Evolutionary conservation across 2,329 filamentous ascomycete species (phyloP).

Genomic region (Pezicula neosporulosa): DNA sequence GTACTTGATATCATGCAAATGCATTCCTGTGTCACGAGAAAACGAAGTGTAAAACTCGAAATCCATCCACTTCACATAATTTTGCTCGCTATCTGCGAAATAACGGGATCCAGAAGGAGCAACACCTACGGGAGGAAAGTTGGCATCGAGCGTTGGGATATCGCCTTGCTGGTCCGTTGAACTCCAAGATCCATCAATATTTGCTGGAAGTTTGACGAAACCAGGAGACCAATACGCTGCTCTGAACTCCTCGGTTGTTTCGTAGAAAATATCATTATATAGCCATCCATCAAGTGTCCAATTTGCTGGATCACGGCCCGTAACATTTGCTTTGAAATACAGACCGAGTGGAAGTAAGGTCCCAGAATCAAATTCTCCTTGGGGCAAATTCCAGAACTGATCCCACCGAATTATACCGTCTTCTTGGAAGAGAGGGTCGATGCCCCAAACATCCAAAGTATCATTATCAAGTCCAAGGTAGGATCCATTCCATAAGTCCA

Average conservation of each 20-base stretch:
- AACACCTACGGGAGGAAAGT: slow-evolving; percentile 34
- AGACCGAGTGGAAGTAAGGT: slow-evolving; percentile 44
- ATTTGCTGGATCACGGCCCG: slow-evolving; percentile 43
- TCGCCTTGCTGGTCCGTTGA: slow-evolving; percentile 37
- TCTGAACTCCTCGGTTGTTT: slow-evolving; percentile 43
- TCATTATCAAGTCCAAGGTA: slow-evolving; percentile 36
- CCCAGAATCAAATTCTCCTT: slow-evolving; percentile 6
- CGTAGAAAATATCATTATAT: slow-evolving; percentile 51
- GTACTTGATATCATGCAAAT: slow-evolving; percentile 48
- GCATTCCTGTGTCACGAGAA: slow-evolving; percentile 43
- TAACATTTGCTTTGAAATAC: slow-evolving; percentile 42
- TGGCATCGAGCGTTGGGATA: slow-evolving; percentile 32
- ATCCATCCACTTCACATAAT: slow-evolving; percentile 49
- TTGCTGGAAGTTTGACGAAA: slow-evolving; percentile 44
- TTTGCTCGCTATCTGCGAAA: slow-evolving; percentile 35
- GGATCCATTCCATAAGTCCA: slow-evolving; percentile 40
- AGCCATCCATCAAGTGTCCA: slow-evolving; percentile 52
- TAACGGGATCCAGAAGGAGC: slow-evolving; percentile 38
- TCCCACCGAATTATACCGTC: slow-evolving; percentile 1
- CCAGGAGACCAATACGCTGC: slow-evolving; percentile 36
- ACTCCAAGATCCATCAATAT: slow-evolving; percentile 45
- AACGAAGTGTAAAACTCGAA: slow-evolving; percentile 50
- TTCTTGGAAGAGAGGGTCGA: neutral
- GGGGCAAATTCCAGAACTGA: neutral
- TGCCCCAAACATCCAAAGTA: slow-evolving; percentile 33